A percentile compares a stretch with the other conserved stretches of the same genome.
Evolutionary conservation across 1,139 yeast species (phyloP).

Genomic region (Hemisphaericaspora subhashii): DNA sequence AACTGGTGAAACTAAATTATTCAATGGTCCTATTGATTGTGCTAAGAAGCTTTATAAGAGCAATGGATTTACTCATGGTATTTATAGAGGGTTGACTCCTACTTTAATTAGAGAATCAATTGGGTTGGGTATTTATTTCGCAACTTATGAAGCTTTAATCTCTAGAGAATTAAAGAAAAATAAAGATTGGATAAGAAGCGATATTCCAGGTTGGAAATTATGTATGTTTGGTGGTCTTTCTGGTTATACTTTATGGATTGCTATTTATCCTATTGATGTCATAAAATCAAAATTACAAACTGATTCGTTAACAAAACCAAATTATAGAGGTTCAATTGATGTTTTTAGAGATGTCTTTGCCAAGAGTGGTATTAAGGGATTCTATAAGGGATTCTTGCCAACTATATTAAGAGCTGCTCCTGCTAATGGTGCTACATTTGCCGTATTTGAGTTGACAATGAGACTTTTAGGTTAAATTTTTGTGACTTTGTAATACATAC

Average conservation of each 20-base stretch:
- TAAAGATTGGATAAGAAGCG: slow-evolving; percentile 48
- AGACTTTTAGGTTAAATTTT: slow-evolving; percentile 43
- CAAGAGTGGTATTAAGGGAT: slow-evolving; percentile 67
- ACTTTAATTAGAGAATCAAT: slow-evolving; percentile 80
- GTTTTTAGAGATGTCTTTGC: slow-evolving; percentile 56
- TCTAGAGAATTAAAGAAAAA: slow-evolving; percentile 52
- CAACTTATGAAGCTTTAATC: slow-evolving; percentile 84
- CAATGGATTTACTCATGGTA: slow-evolving; percentile 56
- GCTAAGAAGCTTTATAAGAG: slow-evolving; percentile 54
- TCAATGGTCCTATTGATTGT: slow-evolving; percentile 81
- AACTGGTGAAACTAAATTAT: slow-evolving; percentile 47
- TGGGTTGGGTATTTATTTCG: slow-evolving; percentile 87
- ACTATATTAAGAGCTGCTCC: slow-evolving; percentile 95
- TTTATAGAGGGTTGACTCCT: slow-evolving; percentile 78
- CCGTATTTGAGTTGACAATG: slow-evolving; percentile 87
- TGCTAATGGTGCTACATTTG: slow-evolving; percentile 94
- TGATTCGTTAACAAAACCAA: slow-evolving; percentile 56
- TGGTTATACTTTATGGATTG: slow-evolving; percentile 83
- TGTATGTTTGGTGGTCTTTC: slow-evolving; percentile 83
- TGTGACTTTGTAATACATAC: too few species aligned
- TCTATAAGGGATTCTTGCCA: slow-evolving; percentile 85
- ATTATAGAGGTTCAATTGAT: slow-evolving; percentile 49
- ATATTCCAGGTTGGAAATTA: slow-evolving; percentile 82
- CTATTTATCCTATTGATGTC: slow-evolving; percentile 81
- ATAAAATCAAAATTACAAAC: slow-evolving; percentile 86